These are phyloP conservation scores for Petunia axillaris DNA, from an alignment of 257 asterid species.

Conservation along the genomic window DNA sequence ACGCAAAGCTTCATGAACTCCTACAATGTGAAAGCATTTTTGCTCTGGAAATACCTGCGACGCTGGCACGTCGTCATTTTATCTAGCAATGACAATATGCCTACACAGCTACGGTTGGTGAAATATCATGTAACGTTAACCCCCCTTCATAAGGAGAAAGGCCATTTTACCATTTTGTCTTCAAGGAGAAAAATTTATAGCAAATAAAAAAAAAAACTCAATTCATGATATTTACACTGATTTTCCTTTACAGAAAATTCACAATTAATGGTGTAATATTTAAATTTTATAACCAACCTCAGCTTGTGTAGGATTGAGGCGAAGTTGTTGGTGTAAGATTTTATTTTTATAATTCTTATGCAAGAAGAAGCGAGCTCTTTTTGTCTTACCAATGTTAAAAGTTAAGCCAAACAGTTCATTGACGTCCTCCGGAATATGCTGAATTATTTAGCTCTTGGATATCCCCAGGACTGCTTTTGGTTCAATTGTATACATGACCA, in stretches of 20 bases:
- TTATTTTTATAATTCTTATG: not conserved
- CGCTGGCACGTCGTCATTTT: constrained; percentile 53
- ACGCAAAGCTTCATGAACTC: constrained; percentile 59
- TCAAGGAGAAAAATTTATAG: not conserved
- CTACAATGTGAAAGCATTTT: constrained; percentile 62
- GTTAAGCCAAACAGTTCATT: too few relatives aligned
- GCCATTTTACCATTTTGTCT: not conserved
- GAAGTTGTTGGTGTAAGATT: too few relatives aligned
- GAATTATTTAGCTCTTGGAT: not conserved
- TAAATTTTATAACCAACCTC: too few relatives aligned
- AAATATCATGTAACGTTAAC: not conserved
- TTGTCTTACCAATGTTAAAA: not conserved
- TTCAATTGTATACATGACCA: not conserved
- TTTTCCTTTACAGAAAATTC: not conserved
- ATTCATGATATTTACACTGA: too few relatives aligned
- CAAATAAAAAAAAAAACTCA: too few relatives aligned
- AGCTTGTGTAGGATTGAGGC: too few relatives aligned
- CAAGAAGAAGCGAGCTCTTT: not conserved
- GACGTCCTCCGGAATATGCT: not conserved
- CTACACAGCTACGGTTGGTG: constrained; percentile 43
- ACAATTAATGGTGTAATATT: not conserved
- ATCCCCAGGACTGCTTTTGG: not conserved
- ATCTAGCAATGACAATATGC: constrained; percentile 41
- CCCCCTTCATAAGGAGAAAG: not conserved
- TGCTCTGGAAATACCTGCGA: constrained; percentile 57